A percentile compares a stretch with the other conserved stretches of the same genome.
phyloP scores from a whole-genome alignment of 371 early-diverging fungal species.

The Nematocida displodere region DNA sequence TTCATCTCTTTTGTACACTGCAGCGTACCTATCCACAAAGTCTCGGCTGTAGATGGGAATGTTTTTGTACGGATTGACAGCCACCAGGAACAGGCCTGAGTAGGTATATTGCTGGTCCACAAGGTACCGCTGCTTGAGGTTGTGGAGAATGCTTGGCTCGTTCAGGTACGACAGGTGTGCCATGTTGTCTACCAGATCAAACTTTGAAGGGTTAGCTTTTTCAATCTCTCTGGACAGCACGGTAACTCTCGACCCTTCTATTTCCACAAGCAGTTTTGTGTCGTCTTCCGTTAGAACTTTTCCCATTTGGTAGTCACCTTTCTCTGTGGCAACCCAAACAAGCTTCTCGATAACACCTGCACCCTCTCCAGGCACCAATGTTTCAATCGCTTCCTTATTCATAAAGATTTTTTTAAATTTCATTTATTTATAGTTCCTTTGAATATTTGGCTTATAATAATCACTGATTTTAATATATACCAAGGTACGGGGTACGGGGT shows the following conservation, averaged over 20 bases:
- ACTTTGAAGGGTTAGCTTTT: conserved; percentile 97
- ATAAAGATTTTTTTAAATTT: conserved; percentile 48
- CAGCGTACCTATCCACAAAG: conserved; percentile 58
- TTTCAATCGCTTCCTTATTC: conserved; percentile 39
- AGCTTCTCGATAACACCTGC: conserved; percentile 14
- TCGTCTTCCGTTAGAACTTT: conserved; percentile 6
- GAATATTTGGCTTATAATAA: background rate
- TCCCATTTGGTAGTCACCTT: conserved; percentile 22
- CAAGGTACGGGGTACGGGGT: too few species aligned
- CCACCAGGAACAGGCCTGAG: conserved; percentile 93
- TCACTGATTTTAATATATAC: background rate
- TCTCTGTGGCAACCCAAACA: conserved; percentile 6
- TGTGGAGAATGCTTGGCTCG: conserved; percentile 93
- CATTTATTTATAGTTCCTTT: conserved; percentile 19
- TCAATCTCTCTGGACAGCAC: conserved; percentile 73
- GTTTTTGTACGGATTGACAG: conserved; percentile 91
- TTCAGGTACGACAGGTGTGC: conserved; percentile 89
- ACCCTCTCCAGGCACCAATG: background rate
- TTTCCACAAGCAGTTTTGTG: background rate
- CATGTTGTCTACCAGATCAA: conserved; percentile 94
- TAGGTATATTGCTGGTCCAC: conserved; percentile 92
- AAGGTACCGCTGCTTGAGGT: conserved; percentile 78
- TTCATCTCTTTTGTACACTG: conserved; percentile 74
- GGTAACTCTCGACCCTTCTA: conserved; percentile 3
- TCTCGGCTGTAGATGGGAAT: conserved; percentile 78